A percentile compares a stretch with the other conserved stretches of the same genome.
Conservation (phyloP, 108 stramenopile genomes). For the Pelagomonas calceolata region DNA sequence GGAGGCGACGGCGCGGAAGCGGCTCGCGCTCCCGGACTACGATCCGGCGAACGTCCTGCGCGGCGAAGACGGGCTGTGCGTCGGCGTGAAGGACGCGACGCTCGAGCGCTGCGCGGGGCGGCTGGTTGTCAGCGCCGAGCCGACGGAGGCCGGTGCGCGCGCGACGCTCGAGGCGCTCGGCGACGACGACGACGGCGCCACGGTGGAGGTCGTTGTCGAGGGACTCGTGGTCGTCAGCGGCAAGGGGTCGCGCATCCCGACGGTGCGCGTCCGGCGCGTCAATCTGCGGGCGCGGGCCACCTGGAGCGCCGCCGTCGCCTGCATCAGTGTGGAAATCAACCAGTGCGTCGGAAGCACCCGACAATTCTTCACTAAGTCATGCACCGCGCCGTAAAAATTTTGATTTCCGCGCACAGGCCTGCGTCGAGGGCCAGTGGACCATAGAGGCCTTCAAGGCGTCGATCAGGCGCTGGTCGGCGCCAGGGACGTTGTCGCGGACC, state of each 20-base stretch:
- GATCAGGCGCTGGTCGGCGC: background rate
- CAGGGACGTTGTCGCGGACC: background rate
- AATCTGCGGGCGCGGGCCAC: too few relatives aligned
- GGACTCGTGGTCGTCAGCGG: background rate
- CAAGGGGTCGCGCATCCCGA: too few relatives aligned
- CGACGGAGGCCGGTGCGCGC: background rate
- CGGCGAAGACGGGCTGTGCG: background rate
- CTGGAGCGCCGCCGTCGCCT: too few relatives aligned
- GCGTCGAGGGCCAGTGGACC: background rate
- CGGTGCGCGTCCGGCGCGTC: too few relatives aligned
- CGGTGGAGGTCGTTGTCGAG: background rate
- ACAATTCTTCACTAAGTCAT: too few relatives aligned
- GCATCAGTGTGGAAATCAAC: too few relatives aligned
- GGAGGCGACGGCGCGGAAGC: background rate
- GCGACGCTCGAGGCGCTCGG: background rate
- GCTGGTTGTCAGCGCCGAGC: background rate
- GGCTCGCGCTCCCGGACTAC: background rate
- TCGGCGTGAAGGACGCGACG: background rate
- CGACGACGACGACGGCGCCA: background rate
- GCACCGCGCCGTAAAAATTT: too few relatives aligned
- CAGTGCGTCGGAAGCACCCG: too few relatives aligned
- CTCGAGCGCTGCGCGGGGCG: background rate
- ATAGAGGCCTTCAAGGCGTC: background rate
- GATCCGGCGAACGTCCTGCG: background rate
- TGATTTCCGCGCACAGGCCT: too few relatives aligned